These are phyloP conservation scores for Chrysoporthe deuterocubensis DNA, from an alignment of 2,329 filamentous ascomycete species.

Conservation along the genomic window DNA sequence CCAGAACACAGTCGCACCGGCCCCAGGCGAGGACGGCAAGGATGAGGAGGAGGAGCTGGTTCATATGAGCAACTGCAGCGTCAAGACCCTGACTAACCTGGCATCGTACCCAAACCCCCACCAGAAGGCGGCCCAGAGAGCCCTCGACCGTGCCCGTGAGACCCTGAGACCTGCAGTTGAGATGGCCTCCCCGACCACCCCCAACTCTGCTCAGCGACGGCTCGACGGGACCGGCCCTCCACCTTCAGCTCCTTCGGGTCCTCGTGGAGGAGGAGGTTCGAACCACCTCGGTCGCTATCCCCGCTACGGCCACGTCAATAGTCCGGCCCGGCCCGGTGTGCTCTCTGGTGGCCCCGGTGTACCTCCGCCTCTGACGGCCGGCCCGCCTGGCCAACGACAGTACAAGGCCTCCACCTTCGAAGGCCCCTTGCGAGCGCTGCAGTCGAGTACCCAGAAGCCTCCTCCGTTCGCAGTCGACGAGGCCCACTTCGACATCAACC, in stretches of 20 bases:
- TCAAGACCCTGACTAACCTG: constrained; percentile 56
- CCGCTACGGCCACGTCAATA: constrained; percentile 27
- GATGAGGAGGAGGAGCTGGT: constrained; percentile 35
- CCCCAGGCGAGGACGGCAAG: constrained; percentile 23
- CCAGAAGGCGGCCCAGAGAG: constrained; percentile 55
- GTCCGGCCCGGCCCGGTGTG: constrained; percentile 28
- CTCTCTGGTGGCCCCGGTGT: constrained; percentile 44
- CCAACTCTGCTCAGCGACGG: constrained; percentile 28
- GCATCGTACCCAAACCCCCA: constrained; percentile 61
- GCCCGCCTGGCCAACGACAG: constrained; percentile 58
- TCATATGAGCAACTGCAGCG: constrained; percentile 44
- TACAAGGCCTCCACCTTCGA: constrained; percentile 51
- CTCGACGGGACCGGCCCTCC: not conserved
- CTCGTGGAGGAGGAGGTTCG: constrained; percentile 16
- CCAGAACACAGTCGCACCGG: constrained; percentile 19
- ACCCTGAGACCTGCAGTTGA: constrained; percentile 29
- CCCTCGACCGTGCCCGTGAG: constrained; percentile 39
- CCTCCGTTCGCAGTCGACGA: constrained; percentile 2
- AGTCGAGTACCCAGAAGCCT: constrained; percentile 31
- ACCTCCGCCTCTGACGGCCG: constrained; percentile 57
- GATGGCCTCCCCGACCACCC: constrained; percentile 29
- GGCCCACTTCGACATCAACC: not conserved
- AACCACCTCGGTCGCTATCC: constrained; percentile 23
- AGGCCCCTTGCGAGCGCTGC: constrained; percentile 41
- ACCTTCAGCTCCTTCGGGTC: not conserved